Evolutionary conservation across 106 monocot species (phyloP), one percentile per base, ranked within the genome.

Genomic region (Phalaenopsis aphrodite): DNA sequence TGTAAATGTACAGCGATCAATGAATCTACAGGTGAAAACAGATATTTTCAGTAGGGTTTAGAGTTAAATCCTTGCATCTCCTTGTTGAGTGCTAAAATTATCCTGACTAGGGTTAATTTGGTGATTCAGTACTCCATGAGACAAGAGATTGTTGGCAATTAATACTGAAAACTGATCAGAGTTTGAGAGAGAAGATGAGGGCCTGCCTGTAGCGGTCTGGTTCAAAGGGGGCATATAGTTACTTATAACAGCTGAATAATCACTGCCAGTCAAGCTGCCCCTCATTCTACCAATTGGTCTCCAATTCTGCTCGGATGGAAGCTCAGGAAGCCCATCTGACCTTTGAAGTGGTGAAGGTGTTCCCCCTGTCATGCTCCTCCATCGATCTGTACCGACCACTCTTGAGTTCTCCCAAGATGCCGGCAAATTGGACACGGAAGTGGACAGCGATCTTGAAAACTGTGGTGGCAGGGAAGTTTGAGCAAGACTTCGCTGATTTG

Each of bases 201-300:
- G 38, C 42, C 65, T 47, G 17, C 56, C n/a, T 24, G 78, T 10
- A 41, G 42, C 3, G 4, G 64, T 39, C 24, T 80, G 84, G 5
- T 66, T 69, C 37, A 83, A 56, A 42, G 46, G 81, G 75, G 55
- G 38, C 78, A 82, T 11, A 68, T 93, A 96, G 3, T 86, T 85
- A 30, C 67, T 88, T 18, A 95, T 68, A 18, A 93, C 93, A 41
- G 87, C 87, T 2, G 84, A 82, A 67, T 91, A 93, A 38, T 89
- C 95, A 41, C 37, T 82, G 1, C 93, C 95, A 1, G 83, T 91
- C 18, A 96, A 83, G 57, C 96, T 96, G 4, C 96, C 93, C 30
- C 96, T 87, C 96, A 96, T 96, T 19, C 89, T 81, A 10, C 96
- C 93, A 2, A 87, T 88, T n/a, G 96, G 93, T 43, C 82, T 81